Conservation (phyloP, 139 green algal species). For the Chlorokybus atmophyticus region DNA sequence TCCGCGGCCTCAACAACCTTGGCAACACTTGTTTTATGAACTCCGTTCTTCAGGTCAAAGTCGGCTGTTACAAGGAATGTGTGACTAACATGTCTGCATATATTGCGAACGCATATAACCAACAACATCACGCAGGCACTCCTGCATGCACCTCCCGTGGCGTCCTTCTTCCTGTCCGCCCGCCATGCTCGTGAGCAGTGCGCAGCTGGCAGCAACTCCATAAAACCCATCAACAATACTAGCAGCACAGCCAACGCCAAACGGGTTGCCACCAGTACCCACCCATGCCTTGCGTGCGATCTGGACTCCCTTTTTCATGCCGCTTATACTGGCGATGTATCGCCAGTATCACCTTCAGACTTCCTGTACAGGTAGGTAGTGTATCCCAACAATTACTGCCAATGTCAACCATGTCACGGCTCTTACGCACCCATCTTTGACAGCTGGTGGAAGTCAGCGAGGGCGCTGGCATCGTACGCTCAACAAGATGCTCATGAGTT, state of each 20-base stretch:
- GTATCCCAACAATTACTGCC: no score
- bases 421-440: no score
- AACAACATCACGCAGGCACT: no score
- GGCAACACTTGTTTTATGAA: slow-evolving; percentile 97
- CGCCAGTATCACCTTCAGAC: slow-evolving; percentile 17
- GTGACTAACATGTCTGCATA: no score
- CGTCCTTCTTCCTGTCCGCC: slow-evolving; percentile 52
- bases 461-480: slow-evolving; percentile 49
- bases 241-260: slow-evolving; percentile 1
- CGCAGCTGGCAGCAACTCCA: background rate
- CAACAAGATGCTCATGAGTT: slow-evolving; percentile 93
- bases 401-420: no score
- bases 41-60: slow-evolving; percentile 72
- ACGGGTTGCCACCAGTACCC: slow-evolving; percentile 16
- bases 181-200: slow-evolving; percentile 36
- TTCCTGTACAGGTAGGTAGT: slow-evolving; percentile 30
- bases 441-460: slow-evolving; percentile 63
- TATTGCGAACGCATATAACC: no score
- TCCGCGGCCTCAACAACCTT: slow-evolving; percentile 82
- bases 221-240: background rate
- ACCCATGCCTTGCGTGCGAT: slow-evolving; percentile 54
- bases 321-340: slow-evolving; percentile 17
- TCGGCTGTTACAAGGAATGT: no score
- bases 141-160: slow-evolving; percentile 60
- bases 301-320: slow-evolving; percentile 36